Conservation (phyloP, 495 filamentous ascomycete species). For the Hyaloscypha bicolor region DNA sequence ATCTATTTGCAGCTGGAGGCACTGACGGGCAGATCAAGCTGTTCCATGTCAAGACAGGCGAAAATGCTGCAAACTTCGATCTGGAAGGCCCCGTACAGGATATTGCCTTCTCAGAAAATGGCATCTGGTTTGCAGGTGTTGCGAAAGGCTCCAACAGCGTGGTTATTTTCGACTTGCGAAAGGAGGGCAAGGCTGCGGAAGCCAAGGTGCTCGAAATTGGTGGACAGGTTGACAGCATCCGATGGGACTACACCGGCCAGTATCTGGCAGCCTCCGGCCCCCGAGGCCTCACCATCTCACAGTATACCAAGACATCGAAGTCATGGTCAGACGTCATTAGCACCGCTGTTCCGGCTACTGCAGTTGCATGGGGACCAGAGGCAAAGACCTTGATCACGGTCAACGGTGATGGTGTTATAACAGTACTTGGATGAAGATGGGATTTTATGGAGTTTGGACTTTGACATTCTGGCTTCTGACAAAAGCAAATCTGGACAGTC, state of each 20-base stretch:
- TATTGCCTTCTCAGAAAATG: conserved; percentile 92
- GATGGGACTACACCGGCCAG: conserved; percentile 95
- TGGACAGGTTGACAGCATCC: conserved; percentile 66
- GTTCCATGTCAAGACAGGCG: conserved; percentile 77
- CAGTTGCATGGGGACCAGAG: conserved; percentile 73
- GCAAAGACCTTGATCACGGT: conserved; percentile 76
- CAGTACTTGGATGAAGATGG: conserved; percentile 30
- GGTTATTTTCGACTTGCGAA: conserved; percentile 89
- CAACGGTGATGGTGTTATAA: conserved; percentile 69
- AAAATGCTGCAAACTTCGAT: conserved; percentile 69
- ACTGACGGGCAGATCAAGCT: conserved; percentile 77
- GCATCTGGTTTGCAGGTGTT: conserved; percentile 88
- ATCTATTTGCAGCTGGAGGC: conserved; percentile 85
- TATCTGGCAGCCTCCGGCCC: conserved; percentile 84
- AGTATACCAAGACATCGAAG: conserved; percentile 82
- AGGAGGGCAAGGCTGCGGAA: conserved; percentile 71
- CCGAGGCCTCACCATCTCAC: conserved; percentile 80
- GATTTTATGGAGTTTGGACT: conserved; percentile 29
- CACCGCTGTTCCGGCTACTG: conserved; percentile 70
- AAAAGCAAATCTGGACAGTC: conserved; percentile 25
- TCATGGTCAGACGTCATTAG: conserved; percentile 85
- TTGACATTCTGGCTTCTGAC: conserved; percentile 17
- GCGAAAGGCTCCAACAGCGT: conserved; percentile 72
- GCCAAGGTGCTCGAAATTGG: conserved; percentile 84
- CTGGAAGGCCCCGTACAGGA: conserved; percentile 68